Evolutionary conservation across 169 alveolate species (phyloP), one percentile per base, ranked within the genome.

Genomic region (Plasmodium gallinaceum): DNA sequence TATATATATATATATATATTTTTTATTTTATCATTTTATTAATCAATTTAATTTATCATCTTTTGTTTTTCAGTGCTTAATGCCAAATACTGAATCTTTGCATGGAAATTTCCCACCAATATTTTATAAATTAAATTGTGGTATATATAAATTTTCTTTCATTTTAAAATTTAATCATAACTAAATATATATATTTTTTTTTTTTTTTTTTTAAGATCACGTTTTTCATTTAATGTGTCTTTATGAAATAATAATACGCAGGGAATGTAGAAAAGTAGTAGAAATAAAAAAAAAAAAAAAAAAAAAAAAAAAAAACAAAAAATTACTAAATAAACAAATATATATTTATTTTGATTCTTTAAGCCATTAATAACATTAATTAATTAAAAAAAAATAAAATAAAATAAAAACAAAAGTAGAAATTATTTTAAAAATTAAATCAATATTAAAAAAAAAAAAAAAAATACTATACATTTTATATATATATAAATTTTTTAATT

Each of bases 81-180:
- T 80, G 90, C 90, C 90, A 7, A 66, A 68, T 52, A 80, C 83
- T 39, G 90, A 80, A 37, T 80, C 90, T 12, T 39, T 80, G 9
- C 90, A 80, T 48, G 90, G 90, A 72, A 80, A 80, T 39, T 45
- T 80, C 74, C 90, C 90, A 9, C 90, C 90, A 5, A 43, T 51
- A 46, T 52, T 80, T 65, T 80, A 80, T 61, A 80, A 80, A 52
- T 60, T 80, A 71, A 65, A 48, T 64, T 80, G 90, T 65, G 90
- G 90, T 80, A 80, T 16, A 7, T 20, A 71, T 9, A 37, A 7
- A 45, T 74, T 32, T 74, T 16, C 58, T 39, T 42, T 24, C 9
- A 43, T n/a, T n/a, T n/a, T n/a, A 4, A 32, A 32, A 32, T 32
- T 32, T 32, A 32, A 32, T 32, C 39, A 32, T 32, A 32, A 32